Conservation (phyloP, 2,329 filamentous ascomycete species). For the Beauveria medogensis region DNA sequence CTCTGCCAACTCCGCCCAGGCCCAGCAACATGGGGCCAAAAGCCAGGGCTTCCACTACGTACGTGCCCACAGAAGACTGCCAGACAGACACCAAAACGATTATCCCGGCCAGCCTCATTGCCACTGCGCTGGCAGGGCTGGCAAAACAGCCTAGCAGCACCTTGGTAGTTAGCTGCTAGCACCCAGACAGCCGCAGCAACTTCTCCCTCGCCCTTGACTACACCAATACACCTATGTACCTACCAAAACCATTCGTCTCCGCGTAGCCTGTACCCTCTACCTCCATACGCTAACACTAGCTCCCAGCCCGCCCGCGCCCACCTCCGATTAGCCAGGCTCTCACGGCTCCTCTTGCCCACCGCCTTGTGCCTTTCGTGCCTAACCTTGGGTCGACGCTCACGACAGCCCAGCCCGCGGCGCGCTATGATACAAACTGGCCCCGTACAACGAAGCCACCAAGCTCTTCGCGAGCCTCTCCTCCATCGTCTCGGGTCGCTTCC, state of each 20-base stretch:
- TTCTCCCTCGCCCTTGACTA: neutral
- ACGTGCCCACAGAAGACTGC: neutral
- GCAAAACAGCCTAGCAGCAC: no score
- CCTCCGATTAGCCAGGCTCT: neutral
- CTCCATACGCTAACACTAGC: neutral
- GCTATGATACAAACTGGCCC: conserved; percentile 9
- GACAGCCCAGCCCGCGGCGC: conserved; percentile 6
- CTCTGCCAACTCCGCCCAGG: neutral
- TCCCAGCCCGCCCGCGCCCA: neutral
- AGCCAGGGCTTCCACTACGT: neutral
- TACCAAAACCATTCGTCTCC: neutral
- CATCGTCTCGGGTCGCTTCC: conserved; percentile 11
- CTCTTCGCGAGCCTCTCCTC: conserved; percentile 1
- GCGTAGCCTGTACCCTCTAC: neutral
- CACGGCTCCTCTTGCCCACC: conserved; percentile 9
- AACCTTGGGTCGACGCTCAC: conserved; percentile 11
- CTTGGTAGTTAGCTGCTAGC: no score
- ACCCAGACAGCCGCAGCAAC: neutral
- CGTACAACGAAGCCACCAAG: conserved; percentile 4
- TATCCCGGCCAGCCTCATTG: conserved; percentile 8
- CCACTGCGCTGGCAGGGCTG: neutral
- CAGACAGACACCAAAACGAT: neutral
- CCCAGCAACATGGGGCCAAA: neutral
- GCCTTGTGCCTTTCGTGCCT: conserved; percentile 8
- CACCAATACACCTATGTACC: neutral